Evolutionary conservation across 345 rosid genomes (phyloP).

Genomic region (Mangifera indica): DNA sequence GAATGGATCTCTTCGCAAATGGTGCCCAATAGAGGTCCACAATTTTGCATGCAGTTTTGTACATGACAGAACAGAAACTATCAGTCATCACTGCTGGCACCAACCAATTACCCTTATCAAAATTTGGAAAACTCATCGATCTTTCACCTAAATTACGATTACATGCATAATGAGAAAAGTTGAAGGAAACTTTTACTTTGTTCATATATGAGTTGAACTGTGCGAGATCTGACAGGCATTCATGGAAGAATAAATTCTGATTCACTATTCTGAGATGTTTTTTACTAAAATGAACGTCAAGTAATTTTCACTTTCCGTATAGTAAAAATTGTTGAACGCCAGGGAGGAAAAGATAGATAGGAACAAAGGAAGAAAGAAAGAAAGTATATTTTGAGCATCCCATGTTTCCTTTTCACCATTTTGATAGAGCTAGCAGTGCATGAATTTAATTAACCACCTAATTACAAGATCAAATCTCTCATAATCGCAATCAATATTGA

Average conservation of each 20-base stretch:
- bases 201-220: no score
- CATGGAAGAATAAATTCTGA: not conserved
- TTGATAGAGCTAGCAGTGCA: no score
- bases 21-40: slow-evolving; percentile 25
- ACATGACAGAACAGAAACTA: slow-evolving; percentile 15
- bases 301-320: not conserved
- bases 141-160: no score
- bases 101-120: not conserved
- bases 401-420: no score
- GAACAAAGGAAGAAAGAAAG: not conserved
- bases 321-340: not conserved
- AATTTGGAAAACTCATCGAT: no score
- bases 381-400: not conserved
- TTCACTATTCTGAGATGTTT: not conserved
- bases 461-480: slow-evolving; percentile 8
- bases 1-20: slow-evolving; percentile 12
- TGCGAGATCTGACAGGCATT: not conserved
- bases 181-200: no score
- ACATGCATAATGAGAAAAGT: no score
- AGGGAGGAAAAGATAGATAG: no score
- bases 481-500: not conserved
- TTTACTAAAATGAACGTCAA: not conserved
- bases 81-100: slow-evolving; percentile 9
- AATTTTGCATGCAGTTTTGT: slow-evolving; percentile 14
- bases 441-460: no score